phyloP scores from a whole-genome alignment of 306 rosid genomes.

The Amphicarpaea edgeworthii region DNA sequence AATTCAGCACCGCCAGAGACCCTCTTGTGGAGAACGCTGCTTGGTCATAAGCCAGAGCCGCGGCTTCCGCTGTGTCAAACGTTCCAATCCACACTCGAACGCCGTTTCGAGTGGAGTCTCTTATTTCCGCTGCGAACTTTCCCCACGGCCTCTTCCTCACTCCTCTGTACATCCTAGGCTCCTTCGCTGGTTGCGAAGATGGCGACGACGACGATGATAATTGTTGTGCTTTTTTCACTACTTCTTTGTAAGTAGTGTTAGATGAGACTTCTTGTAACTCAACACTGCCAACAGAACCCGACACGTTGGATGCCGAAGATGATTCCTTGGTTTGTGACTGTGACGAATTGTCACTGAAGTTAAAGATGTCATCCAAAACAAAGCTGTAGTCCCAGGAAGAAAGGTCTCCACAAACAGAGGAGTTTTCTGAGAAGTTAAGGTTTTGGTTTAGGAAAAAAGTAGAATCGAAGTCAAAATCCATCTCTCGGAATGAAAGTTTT shows the following conservation, averaged over 20 bases:
- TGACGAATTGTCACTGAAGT: conserved; percentile 15
- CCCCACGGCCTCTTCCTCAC: conserved; percentile 94
- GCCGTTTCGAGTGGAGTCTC: conserved; percentile 85
- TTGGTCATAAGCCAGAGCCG: conserved; percentile 91
- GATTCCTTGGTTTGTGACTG: conserved; percentile 42
- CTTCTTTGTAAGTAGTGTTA: background rate
- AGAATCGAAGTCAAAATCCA: conserved; percentile 55
- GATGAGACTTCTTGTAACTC: conserved; percentile 54
- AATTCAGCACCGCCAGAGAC: conserved; percentile 71
- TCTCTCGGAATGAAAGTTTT: background rate
- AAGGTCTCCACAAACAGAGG: background rate
- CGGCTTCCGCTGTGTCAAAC: conserved; percentile 81
- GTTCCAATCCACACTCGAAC: conserved; percentile 94
- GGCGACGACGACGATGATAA: background rate
- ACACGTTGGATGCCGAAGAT: conserved; percentile 11
- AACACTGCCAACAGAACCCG: background rate
- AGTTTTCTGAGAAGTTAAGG: conserved; percentile 37
- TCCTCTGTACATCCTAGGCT: conserved; percentile 53
- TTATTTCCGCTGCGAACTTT: conserved; percentile 84
- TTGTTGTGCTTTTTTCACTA: background rate
- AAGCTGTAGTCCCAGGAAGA: conserved; percentile 44
- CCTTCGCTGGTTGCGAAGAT: background rate
- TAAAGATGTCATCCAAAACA: conserved; percentile 1
- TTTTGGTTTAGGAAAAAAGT: conserved; percentile 34
- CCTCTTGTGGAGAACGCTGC: conserved; percentile 80